A percentile compares a stretch with the other conserved stretches of the same genome.
Conservation (phyloP, 371 early-diverging fungal species). For the Lichtheimia hyalospora region DNA sequence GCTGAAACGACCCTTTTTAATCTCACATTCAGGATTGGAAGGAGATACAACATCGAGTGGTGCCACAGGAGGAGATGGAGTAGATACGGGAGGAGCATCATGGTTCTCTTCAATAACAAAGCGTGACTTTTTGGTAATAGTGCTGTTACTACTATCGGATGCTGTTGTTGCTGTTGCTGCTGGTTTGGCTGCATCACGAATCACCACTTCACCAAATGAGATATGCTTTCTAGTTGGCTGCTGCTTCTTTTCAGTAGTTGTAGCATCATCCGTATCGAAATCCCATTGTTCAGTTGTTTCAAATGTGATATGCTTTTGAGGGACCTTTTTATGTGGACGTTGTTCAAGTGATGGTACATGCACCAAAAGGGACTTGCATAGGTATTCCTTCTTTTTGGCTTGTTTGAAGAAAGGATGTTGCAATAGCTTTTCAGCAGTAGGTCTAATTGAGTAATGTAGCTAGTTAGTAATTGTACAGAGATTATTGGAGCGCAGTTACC, state of each 20-base stretch:
- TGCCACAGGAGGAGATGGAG: conserved; percentile 1
- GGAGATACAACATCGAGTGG: not conserved
- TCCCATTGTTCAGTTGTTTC: conserved; percentile 44
- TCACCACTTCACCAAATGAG: conserved; percentile 50
- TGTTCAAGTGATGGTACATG: conserved; percentile 72
- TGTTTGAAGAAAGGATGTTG: conserved; percentile 82
- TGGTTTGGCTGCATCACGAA: conserved; percentile 25
- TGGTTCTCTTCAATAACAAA: conserved; percentile 49
- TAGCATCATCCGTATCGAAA: conserved; percentile 31
- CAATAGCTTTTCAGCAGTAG: conserved; percentile 77
- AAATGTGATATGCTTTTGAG: conserved; percentile 30
- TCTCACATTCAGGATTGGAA: conserved; percentile 26
- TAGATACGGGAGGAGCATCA: conserved; percentile 19
- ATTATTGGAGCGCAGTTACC: conserved; percentile 40
- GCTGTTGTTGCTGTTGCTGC: not conserved
- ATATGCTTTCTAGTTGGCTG: conserved; percentile 29
- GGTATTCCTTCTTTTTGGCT: conserved; percentile 73
- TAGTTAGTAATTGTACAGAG: not conserved
- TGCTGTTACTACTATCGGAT: conserved; percentile 7
- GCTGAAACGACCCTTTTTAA: conserved; percentile 66
- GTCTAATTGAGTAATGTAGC: conserved; percentile 44
- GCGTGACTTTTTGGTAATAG: conserved; percentile 38
- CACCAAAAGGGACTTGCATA: conserved; percentile 59
- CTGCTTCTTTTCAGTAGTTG: not conserved
- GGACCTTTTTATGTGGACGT: conserved; percentile 51